Evolutionary conservation across 2,329 filamentous ascomycete genomes (phyloP).

Genomic region (Scytalidium lignicola): DNA sequence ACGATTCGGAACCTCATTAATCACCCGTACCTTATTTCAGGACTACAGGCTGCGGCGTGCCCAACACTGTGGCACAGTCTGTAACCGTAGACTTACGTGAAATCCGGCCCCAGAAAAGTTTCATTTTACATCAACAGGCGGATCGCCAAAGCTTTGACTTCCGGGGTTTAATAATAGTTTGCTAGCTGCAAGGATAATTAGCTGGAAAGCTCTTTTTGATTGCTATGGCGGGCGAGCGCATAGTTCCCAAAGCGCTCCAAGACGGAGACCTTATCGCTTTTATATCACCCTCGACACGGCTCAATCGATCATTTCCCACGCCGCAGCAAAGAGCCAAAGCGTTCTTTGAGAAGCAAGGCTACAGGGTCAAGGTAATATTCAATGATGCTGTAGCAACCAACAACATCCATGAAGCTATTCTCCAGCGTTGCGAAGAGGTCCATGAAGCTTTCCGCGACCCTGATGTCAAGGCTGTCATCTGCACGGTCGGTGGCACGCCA

Average conservation of each 20-base stretch:
- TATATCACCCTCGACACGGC: conserved; percentile 24
- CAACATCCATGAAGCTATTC: conserved; percentile 2
- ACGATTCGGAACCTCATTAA: no score
- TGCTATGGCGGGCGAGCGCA: neutral
- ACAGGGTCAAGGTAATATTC: conserved; percentile 16
- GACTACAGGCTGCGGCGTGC: no score
- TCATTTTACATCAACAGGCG: no score
- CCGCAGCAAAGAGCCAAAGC: conserved; percentile 11
- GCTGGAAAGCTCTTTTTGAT: no score
- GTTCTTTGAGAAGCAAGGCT: conserved; percentile 13
- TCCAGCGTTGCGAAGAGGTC: conserved; percentile 16
- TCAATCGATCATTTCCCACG: conserved; percentile 20
- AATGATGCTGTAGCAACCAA: conserved; percentile 3
- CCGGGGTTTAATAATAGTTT: no score
- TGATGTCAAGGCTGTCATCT: conserved; percentile 21
- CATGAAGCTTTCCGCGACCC: conserved; percentile 21
- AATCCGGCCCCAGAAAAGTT: no score
- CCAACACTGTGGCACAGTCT: no score
- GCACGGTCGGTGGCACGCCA: conserved; percentile 20
- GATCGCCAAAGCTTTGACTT: no score
- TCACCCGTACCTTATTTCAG: no score
- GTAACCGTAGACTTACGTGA: no score
- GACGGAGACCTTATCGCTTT: conserved; percentile 26
- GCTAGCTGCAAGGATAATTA: no score
- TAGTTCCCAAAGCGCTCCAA: conserved; percentile 15